Conservation (phyloP, 148 eudicot genomes). For the Amaranthus palmeri region DNA sequence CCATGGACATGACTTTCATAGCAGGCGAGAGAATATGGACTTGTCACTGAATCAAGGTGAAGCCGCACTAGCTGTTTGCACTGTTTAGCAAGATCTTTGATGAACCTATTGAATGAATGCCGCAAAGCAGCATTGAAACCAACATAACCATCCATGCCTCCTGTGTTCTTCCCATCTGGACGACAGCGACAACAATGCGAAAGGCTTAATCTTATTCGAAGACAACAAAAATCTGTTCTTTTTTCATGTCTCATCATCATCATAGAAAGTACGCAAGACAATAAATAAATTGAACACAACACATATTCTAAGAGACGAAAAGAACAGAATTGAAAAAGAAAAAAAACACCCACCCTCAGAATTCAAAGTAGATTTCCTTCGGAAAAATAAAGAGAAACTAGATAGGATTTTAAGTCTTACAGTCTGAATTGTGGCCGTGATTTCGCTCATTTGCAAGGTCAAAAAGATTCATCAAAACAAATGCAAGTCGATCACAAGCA, state of each 20-base stretch:
- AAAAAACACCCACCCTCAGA: background rate
- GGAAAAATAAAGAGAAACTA: background rate
- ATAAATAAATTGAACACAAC: too few species aligned
- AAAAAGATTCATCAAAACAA: constrained; percentile 76
- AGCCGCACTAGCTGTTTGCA: constrained; percentile 86
- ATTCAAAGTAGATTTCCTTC: background rate
- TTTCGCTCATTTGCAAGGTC: constrained; percentile 81
- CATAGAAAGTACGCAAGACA: too few species aligned
- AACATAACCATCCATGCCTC: constrained; percentile 91
- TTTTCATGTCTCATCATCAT: constrained; percentile 1
- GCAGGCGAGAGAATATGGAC: constrained; percentile 89
- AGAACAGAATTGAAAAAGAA: background rate
- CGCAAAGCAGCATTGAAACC: constrained; percentile 92
- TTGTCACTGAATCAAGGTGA: constrained; percentile 96
- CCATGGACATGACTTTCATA: constrained; percentile 53
- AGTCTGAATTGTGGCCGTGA: constrained; percentile 45
- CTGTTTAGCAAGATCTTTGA: constrained; percentile 72
- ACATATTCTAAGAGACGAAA: background rate
- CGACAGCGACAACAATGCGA: too few species aligned
- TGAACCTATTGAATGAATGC: constrained; percentile 68
- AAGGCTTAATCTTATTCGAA: background rate
- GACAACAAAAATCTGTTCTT: background rate
- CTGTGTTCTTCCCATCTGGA: constrained; percentile 55
- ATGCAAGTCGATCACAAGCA: constrained; percentile 93
- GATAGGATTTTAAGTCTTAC: constrained; percentile 38